Evolutionary conservation across 179 eudicot genomes (phyloP), one percentile per base, ranked within the genome.

Genomic region (Sideroxylon spinosum): DNA sequence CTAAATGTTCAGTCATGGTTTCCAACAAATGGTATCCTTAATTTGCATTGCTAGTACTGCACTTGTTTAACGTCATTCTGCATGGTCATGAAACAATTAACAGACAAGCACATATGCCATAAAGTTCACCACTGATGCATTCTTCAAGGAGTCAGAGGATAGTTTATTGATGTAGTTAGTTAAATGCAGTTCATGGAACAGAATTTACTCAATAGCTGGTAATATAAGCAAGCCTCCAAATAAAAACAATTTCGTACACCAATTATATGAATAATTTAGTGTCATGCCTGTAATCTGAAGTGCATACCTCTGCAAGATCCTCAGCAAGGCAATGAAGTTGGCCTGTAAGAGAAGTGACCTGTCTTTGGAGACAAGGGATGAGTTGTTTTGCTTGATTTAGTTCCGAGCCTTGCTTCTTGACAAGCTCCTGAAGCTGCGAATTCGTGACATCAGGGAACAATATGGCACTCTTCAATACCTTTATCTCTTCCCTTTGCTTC

Each of bases 401-500:
- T 78, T 92, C 98, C 1, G 91, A 86, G 17, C 89, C 92, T 80
- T 89, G 95, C 84, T 84, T 82, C 81, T 89, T 88, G 79, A 89
- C 70, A 32, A 92, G 83, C 29, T 84, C 86, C 68, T 89, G 87
- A 59, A 90, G 84, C 78, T 91, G 94, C 76, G 86, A 82, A 78
- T 88, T 87, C 89, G 87, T 87, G 59, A 83, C 90, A 22, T 92
- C 97, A 0, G 98, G 97, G 77, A 94, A 94, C 16, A 94, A 86
- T 65, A 94, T 79, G 17, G 97, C 89, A 67, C 83, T 94, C 78
- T 94, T 94, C 81, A 94, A 78, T 10, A 92, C 82, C 80, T 90
- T 92, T 77, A 92, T 89, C 88, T 94, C 98, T 81, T 91, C 98
- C 85, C 97, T 94, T 91, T 94, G 98, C 84, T 89, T 92, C 80